A percentile compares a stretch with the other conserved stretches of the same genome.
Conservation (phyloP, 169 alveolate species). For the Babesia bigemina region DNA sequence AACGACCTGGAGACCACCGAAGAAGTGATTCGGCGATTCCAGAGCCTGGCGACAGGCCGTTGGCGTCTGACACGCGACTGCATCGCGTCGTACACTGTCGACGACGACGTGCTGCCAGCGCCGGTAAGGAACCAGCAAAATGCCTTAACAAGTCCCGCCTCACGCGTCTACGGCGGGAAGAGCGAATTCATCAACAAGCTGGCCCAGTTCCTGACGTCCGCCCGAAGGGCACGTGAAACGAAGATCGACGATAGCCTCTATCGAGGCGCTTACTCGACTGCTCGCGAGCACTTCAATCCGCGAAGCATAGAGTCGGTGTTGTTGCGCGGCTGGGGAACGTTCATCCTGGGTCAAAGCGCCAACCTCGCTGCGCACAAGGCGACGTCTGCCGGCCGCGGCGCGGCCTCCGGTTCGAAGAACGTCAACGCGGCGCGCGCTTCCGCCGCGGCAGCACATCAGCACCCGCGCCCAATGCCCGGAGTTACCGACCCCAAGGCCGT, state of each 20-base stretch:
- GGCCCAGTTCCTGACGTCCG: conserved; percentile 31
- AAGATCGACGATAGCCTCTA: conserved; percentile 33
- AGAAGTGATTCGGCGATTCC: conserved; percentile 41
- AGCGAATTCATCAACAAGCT: conserved; percentile 45
- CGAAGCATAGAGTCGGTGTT: conserved; percentile 22
- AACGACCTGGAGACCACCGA: conserved; percentile 52
- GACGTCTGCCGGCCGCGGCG: neutral
- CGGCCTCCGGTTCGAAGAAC: neutral
- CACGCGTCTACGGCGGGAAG: conserved; percentile 9
- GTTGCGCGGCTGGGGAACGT: conserved; percentile 35
- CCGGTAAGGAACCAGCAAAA: conserved; percentile 1
- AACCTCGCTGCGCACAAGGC: neutral
- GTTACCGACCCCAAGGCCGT: neutral
- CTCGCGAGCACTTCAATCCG: conserved; percentile 15
- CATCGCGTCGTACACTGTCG: conserved; percentile 38
- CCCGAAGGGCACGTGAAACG: conserved; percentile 20
- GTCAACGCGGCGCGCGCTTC: neutral
- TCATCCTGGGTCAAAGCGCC: neutral
- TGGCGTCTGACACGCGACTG: conserved; percentile 67
- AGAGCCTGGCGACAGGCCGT: conserved; percentile 33
- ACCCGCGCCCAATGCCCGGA: neutral
- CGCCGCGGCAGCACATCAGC: neutral
- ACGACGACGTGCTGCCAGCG: conserved; percentile 49
- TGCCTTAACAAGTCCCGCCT: neutral
- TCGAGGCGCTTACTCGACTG: conserved; percentile 19